Base-by-base conservation (phyloP, 306 rosid genomes). In the Mimosa bimucronata region DNA sequence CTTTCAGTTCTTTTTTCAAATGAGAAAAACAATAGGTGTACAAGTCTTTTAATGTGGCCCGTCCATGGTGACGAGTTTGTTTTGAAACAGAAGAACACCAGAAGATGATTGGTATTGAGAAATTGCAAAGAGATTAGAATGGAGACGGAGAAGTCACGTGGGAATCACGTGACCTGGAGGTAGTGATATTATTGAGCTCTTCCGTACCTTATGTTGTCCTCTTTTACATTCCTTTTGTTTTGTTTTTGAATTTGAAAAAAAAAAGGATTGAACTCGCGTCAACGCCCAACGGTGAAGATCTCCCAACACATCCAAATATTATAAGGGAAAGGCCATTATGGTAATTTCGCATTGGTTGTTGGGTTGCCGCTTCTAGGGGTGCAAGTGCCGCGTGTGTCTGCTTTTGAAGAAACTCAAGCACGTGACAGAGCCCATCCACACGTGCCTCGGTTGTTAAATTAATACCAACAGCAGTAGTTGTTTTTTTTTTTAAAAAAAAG, bases 371-470 rank as follows among this genome's bases (percentile, higher is more conserved):
- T 79, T 67, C 50, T 15, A 77, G 77, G 90, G 94, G 75, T 69
- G 92, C 91, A 90, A 80, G 19, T n/a, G 76, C 84, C 93, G 88
- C 93, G 89, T 89, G 88, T 86, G 92, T 86, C 71, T 61, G 62
- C 87, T 65, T 29, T 66, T 45, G 31, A 41, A 66, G 25, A 14
- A 38, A 65, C 30, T 12, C 25, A 13, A 74, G 73, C 92, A 92
- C 87, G 94, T 87, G 92, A 90, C 42, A 11, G 74, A 83, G 46
- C 71, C 76, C 66, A 41, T 19, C 2, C 15, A 79, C 86, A 85
- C 88, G 77, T 85, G 86, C 38, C 3, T 26, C 13, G 38, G 66
- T 52, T 66, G n/a, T 66, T 44, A 77, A 21, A n/a, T 73, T 9
- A 25, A 52, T 6, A 6, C 58, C 25, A 18, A n/a, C 55, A 16